phyloP scores from a whole-genome alignment of 345 rosid species.

The Litchi chinensis region DNA sequence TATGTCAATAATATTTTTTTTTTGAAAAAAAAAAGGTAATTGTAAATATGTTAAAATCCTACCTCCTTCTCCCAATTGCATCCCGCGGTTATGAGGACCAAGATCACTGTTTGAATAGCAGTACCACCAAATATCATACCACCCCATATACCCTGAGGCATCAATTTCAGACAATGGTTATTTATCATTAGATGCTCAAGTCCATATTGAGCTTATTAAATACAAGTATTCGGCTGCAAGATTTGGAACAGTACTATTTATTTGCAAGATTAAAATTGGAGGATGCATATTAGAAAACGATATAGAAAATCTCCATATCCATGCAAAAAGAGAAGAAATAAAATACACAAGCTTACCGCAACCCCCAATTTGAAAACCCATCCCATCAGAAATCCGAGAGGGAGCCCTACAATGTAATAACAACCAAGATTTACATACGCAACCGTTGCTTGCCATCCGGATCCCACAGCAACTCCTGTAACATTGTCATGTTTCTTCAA shows the following conservation, averaged over 20 bases:
- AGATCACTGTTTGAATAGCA: conserved; percentile 51
- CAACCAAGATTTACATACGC: conserved; percentile 76
- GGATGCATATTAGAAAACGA: no score
- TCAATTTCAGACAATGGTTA: neutral
- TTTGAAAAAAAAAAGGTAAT: neutral
- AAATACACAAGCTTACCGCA: conserved; percentile 32
- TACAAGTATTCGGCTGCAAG: no score
- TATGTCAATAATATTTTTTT: no score
- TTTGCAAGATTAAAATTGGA: no score
- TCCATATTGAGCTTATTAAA: no score
- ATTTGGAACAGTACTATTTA: no score
- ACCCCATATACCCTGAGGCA: conserved; percentile 71
- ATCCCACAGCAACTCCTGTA: conserved; percentile 84
- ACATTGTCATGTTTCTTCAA: no score
- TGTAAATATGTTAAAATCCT: neutral
- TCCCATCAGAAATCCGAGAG: conserved; percentile 69
- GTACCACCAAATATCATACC: conserved; percentile 82
- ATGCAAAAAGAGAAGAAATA: neutral
- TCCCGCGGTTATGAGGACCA: conserved; percentile 47
- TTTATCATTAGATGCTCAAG: no score
- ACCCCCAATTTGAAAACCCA: conserved; percentile 66
- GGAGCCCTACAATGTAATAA: conserved; percentile 70
- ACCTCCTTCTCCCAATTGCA: conserved; percentile 77
- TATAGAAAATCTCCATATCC: neutral
- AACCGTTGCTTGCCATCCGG: conserved; percentile 77